phyloP scores from a whole-genome alignment of 305 asterid genomes.

The Fraxinus dipetala region DNA sequence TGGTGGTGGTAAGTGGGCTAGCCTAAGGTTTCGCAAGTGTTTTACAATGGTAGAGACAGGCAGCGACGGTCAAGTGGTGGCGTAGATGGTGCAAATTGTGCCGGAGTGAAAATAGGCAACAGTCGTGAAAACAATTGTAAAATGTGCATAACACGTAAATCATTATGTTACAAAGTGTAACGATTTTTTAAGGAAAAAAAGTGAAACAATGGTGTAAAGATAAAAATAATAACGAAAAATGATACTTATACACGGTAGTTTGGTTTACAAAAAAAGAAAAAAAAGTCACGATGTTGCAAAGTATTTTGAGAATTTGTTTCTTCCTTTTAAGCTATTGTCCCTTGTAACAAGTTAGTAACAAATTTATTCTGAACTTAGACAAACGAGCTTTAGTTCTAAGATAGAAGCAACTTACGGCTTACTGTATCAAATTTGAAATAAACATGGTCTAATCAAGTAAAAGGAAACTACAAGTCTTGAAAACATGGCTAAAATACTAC shows the following conservation, averaged over 20 bases:
- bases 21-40: not conserved
- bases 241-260: not conserved
- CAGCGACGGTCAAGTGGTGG: too few relatives aligned
- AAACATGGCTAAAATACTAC: too few relatives aligned
- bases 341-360: not conserved
- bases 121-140: not conserved
- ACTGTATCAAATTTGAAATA: not conserved
- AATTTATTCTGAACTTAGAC: not conserved
- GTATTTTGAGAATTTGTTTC: too few relatives aligned
- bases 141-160: not conserved
- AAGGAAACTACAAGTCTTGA: not conserved
- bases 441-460: not conserved
- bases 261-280: too few relatives aligned
- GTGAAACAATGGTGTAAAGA: not conserved
- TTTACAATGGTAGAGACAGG: not conserved
- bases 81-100: not conserved
- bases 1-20: not conserved
- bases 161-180: not conserved
- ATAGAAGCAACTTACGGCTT: not conserved
- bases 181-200: not conserved
- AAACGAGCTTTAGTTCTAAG: not conserved
- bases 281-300: too few relatives aligned
- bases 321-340: not conserved
- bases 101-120: too few relatives aligned
- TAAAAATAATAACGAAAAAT: not conserved